A percentile compares a stretch with the other conserved stretches of the same genome.
These are phyloP conservation scores for Taxillus chinensis DNA, from an alignment of 164 flowering plant genomes.

Conservation along the genomic window DNA sequence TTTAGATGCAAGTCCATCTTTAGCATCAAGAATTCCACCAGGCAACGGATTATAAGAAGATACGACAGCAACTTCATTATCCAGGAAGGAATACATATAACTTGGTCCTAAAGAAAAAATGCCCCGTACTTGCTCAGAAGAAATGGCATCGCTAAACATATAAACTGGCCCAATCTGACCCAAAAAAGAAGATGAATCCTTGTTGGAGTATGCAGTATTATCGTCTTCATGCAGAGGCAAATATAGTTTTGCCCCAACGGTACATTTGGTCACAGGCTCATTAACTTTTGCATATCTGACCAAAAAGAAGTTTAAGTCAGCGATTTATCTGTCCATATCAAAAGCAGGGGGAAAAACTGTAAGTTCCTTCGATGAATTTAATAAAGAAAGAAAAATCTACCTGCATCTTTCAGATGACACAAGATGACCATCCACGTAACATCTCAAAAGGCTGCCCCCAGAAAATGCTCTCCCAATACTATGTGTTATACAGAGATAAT, in stretches of 20 bases:
- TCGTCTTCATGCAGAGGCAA: conserved; percentile 45
- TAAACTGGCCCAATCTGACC: conserved; percentile 98
- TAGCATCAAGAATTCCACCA: conserved; percentile 69
- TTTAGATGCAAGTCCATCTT: conserved; percentile 86
- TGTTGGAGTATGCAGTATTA: conserved; percentile 19
- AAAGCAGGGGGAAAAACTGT: neutral
- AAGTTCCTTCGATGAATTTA: neutral
- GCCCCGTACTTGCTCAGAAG: conserved; percentile 78
- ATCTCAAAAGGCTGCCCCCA: conserved; percentile 82
- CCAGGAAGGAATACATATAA: conserved; percentile 94
- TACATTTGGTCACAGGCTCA: conserved; percentile 57
- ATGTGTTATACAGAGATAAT: conserved; percentile 83
- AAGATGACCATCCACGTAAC: conserved; percentile 81
- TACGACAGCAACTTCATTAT: conserved; percentile 43
- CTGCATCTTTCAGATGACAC: conserved; percentile 92
- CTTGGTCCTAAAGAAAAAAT: conserved; percentile 85
- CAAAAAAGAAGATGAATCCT: conserved; percentile 60
- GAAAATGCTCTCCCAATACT: conserved; percentile 95
- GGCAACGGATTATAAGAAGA: conserved; percentile 36
- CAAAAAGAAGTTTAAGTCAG: conserved; percentile 3
- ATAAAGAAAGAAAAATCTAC: conserved; percentile 20
- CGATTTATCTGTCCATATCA: neutral
- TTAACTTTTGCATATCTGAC: conserved; percentile 79
- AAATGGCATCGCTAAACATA: conserved; percentile 72
- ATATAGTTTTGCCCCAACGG: conserved; percentile 50